Conservation (phyloP, 176 grass and related monocot genomes). For the Aegilops sharonensis region DNA sequence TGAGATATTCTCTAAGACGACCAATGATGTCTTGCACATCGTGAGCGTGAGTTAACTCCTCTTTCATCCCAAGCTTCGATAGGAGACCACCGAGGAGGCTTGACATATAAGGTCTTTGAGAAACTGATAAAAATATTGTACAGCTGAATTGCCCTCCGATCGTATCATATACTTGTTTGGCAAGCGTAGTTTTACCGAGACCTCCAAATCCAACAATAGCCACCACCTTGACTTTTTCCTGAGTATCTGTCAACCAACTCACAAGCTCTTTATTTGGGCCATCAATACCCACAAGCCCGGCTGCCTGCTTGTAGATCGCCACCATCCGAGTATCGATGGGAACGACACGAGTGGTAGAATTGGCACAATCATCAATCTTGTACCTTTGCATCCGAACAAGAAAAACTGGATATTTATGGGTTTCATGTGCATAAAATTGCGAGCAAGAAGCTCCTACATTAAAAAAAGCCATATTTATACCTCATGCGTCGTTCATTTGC, state of each 20-base stretch:
- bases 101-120: too few relatives aligned
- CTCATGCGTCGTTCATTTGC: background rate
- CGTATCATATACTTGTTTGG: too few relatives aligned
- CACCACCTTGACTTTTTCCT: too few relatives aligned
- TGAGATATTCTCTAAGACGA: background rate
- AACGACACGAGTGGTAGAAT: background rate
- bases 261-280: too few relatives aligned
- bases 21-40: background rate
- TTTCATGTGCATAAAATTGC: background rate
- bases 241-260: too few relatives aligned
- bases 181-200: too few relatives aligned
- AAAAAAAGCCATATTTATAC: background rate
- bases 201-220: too few relatives aligned
- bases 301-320: background rate
- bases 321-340: background rate
- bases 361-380: background rate
- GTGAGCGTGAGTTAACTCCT: too few relatives aligned
- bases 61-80: too few relatives aligned
- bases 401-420: background rate
- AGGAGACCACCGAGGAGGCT: too few relatives aligned
- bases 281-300: background rate
- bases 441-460: background rate
- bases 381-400: background rate
- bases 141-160: too few relatives aligned
- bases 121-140: too few relatives aligned